Evolutionary conservation across 805 yeast species (phyloP).

Genomic region (Kazachstania psychrophila): DNA sequence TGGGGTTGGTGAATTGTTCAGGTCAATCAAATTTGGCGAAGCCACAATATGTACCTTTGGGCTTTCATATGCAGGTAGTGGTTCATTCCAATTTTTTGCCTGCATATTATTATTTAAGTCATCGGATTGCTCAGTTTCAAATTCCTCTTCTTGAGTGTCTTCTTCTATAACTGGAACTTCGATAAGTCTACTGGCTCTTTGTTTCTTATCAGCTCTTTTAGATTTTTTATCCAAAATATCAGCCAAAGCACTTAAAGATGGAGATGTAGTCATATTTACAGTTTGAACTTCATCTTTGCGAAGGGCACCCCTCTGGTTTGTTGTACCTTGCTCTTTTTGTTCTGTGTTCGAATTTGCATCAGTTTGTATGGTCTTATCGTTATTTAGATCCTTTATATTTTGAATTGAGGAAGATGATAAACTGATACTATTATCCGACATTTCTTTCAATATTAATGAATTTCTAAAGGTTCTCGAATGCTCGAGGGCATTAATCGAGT

Average conservation of each 20-base stretch:
- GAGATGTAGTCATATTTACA: slow-evolving; percentile 35
- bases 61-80: neutral
- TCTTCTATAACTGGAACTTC: slow-evolving; percentile 18
- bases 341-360: too few species aligned
- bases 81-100: neutral
- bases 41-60: neutral
- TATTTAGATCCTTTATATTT: neutral
- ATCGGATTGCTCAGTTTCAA: neutral
- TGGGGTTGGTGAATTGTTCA: slow-evolving; percentile 22
- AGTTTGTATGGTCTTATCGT: too few species aligned
- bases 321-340: too few species aligned
- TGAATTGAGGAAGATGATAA: slow-evolving; percentile 2
- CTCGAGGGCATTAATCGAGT: slow-evolving; percentile 21
- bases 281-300: slow-evolving; percentile 16
- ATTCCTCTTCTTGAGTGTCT: slow-evolving; percentile 13
- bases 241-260: slow-evolving; percentile 37
- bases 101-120: too few species aligned
- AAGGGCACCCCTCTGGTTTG: neutral
- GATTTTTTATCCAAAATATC: slow-evolving; percentile 33
- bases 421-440: slow-evolving; percentile 14
- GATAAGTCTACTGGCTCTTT: slow-evolving; percentile 10
- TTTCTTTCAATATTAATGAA: slow-evolving; percentile 24
- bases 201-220: slow-evolving; percentile 22
- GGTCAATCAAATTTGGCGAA: slow-evolving; percentile 33
- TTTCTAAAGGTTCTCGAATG: slow-evolving; percentile 29